Conservation (phyloP, 371 early-diverging fungal genomes). For the Mortierella sp. region DNA sequence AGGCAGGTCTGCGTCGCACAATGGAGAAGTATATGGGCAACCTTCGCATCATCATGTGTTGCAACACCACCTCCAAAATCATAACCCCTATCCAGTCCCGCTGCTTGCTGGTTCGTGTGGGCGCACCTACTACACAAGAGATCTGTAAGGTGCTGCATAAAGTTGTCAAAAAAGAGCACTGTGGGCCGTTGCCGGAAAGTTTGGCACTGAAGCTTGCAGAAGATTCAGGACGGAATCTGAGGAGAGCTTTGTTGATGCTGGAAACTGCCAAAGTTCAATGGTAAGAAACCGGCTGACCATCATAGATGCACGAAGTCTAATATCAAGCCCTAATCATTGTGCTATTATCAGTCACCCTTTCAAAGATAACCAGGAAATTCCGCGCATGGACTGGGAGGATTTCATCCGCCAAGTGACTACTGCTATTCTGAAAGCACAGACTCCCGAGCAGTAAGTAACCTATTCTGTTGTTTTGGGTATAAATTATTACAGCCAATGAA, state of each 20-base stretch:
- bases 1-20: constrained; percentile 98
- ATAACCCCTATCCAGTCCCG: constrained; percentile 97
- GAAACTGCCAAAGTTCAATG: constrained; percentile 88
- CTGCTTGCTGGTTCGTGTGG: constrained; percentile 93
- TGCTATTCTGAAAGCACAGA: constrained; percentile 81
- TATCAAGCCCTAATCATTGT: neutral
- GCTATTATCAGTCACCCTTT: constrained; percentile 61
- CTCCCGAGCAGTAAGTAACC: constrained; percentile 67
- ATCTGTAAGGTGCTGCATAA: constrained; percentile 73
- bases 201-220: constrained; percentile 79
- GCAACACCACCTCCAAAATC: constrained; percentile 91
- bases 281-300: constrained; percentile 49
- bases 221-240: constrained; percentile 85
- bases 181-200: constrained; percentile 70
- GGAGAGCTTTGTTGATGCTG: constrained; percentile 91
- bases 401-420: constrained; percentile 78
- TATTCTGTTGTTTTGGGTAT: neutral
- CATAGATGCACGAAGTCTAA: neutral
- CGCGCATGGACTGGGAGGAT: constrained; percentile 93
- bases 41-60: constrained; percentile 95
- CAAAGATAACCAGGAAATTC: constrained; percentile 67
- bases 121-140: constrained; percentile 84
- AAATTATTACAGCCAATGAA: neutral
- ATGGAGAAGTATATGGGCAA: constrained; percentile 99
- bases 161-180: constrained; percentile 85